Conservation (phyloP, 805 yeast species). For the Diddensiella caesifluorescens region DNA sequence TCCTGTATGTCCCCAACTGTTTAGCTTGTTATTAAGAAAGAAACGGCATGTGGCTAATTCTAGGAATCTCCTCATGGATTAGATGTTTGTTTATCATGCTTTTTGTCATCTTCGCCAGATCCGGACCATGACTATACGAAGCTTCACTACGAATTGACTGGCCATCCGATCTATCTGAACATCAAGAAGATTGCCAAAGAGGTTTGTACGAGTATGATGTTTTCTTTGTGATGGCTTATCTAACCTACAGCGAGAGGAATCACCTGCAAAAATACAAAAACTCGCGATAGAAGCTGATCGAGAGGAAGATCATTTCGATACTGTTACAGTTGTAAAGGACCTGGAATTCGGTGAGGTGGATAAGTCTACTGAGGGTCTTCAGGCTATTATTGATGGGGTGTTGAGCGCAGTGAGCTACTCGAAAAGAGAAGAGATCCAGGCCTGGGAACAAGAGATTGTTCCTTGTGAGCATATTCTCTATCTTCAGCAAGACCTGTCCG, state of each 20-base stretch:
- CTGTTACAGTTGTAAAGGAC: slow-evolving; percentile 39
- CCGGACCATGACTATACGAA: slow-evolving; percentile 59
- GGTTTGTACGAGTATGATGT: slow-evolving; percentile 22
- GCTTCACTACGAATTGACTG: slow-evolving; percentile 48
- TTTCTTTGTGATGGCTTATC: no score
- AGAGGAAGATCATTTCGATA: slow-evolving; percentile 60
- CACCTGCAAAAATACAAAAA: slow-evolving; percentile 49
- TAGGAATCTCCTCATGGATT: slow-evolving; percentile 48
- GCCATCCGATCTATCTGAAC: slow-evolving; percentile 57
- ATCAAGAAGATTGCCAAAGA: slow-evolving; percentile 47
- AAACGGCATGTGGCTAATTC: neutral
- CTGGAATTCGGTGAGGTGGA: slow-evolving; percentile 30
- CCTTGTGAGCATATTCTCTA: slow-evolving; percentile 72
- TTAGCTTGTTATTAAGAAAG: slow-evolving; percentile 25
- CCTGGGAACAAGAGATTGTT: slow-evolving; percentile 86
- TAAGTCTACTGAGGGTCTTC: slow-evolving; percentile 20
- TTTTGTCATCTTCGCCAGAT: slow-evolving; percentile 47
- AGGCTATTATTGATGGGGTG: slow-evolving; percentile 40
- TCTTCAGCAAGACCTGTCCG: slow-evolving; percentile 43
- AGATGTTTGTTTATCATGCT: slow-evolving; percentile 71
- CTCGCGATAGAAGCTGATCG: slow-evolving; percentile 59
- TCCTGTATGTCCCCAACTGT: slow-evolving; percentile 34
- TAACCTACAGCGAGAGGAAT: slow-evolving; percentile 24
- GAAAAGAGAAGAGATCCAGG: slow-evolving; percentile 62
- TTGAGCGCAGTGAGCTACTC: slow-evolving; percentile 54